Base-by-base conservation (phyloP, 2,329 filamentous ascomycete species). In the Neonectria faginata region DNA sequence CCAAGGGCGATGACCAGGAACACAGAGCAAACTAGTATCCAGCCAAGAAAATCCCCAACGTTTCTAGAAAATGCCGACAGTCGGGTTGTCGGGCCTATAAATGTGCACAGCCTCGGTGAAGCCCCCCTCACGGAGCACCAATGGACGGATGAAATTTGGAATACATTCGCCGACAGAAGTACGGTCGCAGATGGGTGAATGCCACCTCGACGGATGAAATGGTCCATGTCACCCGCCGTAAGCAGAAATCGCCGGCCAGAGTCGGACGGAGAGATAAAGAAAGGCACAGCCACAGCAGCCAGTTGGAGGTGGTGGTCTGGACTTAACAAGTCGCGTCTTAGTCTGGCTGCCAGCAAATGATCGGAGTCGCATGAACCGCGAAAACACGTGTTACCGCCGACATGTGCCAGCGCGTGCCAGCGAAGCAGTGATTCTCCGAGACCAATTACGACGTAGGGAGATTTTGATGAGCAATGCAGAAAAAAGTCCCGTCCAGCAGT, bases 391-490 rank as follows among this genome's bases (percentile, higher is more conserved):
- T 29, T 50, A 8, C 47, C 11, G 16, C 36, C 36, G 11, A 25
- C 7, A 16, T 27, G 16, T 50, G 45, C 45, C 45, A 48, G 45
- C 45, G 45, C 22, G 14, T 29, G 47, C 47, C 47, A 50, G 47
- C 47, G 16, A 31, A 50, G 47, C 47, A 47, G 16, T 25, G 14
- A 8, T n/a, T 44, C 1, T 44, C 10, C 20, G 2, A 29, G 29
- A 10, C 29, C 29, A 29, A 29, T 29, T 29, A 29, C 29, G 29
- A 10, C 1, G 29, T 29, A 29, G 29, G 9, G 29, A 29, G 29
- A 10, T 29, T 10, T 29, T 29, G 29, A 29, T 29, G 8, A 29
- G 29, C 29, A 29, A 29, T 29, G 29, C 29, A 29, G 29, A 29
- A 29, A 10, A 10, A 29, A 9, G 8, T 29, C 8, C 29, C 27